Evolutionary conservation across 2,329 filamentous ascomycete species (phyloP).

Genomic region (Drechslerella dactyloides): DNA sequence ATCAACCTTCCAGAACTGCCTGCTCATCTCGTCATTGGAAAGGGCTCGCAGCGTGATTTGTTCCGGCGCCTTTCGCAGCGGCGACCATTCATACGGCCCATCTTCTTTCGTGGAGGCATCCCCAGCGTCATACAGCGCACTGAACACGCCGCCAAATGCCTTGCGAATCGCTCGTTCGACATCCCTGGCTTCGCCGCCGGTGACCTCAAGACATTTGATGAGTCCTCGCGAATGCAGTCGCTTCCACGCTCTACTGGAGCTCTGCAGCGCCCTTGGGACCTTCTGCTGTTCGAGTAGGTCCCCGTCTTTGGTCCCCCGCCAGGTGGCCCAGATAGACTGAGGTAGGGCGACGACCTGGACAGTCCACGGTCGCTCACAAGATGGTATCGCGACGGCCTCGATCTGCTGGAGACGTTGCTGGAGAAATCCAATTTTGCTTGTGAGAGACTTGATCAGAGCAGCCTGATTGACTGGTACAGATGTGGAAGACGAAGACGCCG

Average conservation of each 20-base stretch:
- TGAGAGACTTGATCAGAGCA: slow-evolving; percentile 38
- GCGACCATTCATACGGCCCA: slow-evolving; percentile 42
- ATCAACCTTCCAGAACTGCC: slow-evolving; percentile 47
- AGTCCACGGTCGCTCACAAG: slow-evolving; percentile 51
- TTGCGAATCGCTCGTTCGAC: slow-evolving; percentile 43
- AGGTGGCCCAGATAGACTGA: slow-evolving; percentile 44
- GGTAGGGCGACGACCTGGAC: slow-evolving; percentile 53
- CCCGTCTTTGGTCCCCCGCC: slow-evolving; percentile 32
- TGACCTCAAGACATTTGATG: slow-evolving; percentile 43
- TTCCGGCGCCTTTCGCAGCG: slow-evolving; percentile 40
- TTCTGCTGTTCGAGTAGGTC: slow-evolving; percentile 26
- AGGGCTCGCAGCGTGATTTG: slow-evolving; percentile 36
- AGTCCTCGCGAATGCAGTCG: slow-evolving; percentile 40
- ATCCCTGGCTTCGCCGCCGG: slow-evolving; percentile 45
- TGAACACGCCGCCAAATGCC: slow-evolving; percentile 28
- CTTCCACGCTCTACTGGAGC: slow-evolving; percentile 38
- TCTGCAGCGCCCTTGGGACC: slow-evolving; percentile 26
- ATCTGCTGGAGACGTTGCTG: slow-evolving; percentile 50
- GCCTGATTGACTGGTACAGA: slow-evolving; percentile 27
- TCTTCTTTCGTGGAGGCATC: slow-evolving; percentile 29
- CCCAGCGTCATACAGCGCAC: slow-evolving; percentile 20
- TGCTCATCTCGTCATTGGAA: slow-evolving; percentile 36
- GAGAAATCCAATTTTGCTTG: slow-evolving; percentile 43
- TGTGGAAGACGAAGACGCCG: slow-evolving; percentile 32
- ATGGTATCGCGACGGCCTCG: slow-evolving; percentile 49